These are phyloP conservation scores for Avena insularis DNA, from an alignment of 176 grass and related monocot genomes.

Conservation along the genomic window DNA sequence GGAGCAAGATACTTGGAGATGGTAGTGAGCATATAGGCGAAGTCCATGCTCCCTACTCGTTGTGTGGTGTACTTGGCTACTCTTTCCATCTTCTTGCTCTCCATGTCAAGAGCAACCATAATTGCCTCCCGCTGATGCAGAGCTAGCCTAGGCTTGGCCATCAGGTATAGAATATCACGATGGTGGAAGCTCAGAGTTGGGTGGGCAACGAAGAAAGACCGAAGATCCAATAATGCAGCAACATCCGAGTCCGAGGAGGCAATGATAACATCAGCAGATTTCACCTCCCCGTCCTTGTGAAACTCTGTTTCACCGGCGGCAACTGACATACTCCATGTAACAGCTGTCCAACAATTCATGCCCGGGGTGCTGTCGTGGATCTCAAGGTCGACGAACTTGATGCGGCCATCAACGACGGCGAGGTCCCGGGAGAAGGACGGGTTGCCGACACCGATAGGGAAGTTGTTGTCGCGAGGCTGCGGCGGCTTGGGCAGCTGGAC, in stretches of 20 bases:
- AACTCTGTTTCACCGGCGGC: not conserved
- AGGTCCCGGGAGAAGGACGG: too few relatives aligned
- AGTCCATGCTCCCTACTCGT: not conserved
- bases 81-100: not conserved
- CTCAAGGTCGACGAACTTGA: too few relatives aligned
- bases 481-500: too few relatives aligned
- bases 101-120: not conserved
- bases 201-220: not conserved
- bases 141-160: not conserved
- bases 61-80: not conserved
- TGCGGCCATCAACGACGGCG: too few relatives aligned
- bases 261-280: not conserved
- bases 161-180: not conserved
- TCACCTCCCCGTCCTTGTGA: not conserved
- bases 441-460: too few relatives aligned
- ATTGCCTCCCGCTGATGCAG: not conserved
- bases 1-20: too few relatives aligned
- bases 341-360: too few relatives aligned
- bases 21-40: not conserved
- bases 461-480: too few relatives aligned
- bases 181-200: not conserved
- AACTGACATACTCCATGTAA: not conserved
- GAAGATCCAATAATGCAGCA: not conserved
- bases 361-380: too few relatives aligned
- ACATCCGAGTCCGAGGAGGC: not conserved